Percentiles rank a stretch among this genome's conserved stretches.
Conservation (phyloP, 371 early-diverging fungal species). For the Funneliformis caledonium region DNA sequence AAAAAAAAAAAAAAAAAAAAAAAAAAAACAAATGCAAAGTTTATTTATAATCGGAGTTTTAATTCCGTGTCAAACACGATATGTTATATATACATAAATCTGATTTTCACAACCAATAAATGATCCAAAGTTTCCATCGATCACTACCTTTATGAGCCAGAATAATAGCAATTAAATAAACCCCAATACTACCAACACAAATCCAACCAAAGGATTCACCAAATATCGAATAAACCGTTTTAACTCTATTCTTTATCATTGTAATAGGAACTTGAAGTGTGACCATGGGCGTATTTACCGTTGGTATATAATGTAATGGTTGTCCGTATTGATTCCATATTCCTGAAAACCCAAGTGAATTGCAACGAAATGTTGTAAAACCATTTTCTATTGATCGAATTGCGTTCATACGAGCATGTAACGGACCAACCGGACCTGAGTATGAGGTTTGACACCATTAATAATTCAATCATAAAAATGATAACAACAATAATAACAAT, state of each 20-base stretch:
- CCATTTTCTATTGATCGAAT: conserved; percentile 62
- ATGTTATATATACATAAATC: no score
- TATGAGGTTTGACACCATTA: not conserved
- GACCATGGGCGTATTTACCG: conserved; percentile 43
- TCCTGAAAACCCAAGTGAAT: conserved; percentile 57
- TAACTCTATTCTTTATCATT: conserved; percentile 47
- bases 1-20: no score
- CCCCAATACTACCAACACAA: conserved; percentile 37
- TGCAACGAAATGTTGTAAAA: conserved; percentile 57
- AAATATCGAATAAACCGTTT: conserved; percentile 52
- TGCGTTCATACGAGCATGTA: conserved; percentile 53
- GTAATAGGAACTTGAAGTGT: conserved; percentile 52
- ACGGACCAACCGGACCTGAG: conserved; percentile 43
- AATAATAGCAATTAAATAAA: not conserved
- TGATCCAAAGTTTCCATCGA: not conserved
- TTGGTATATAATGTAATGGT: conserved; percentile 52
- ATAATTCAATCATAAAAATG: not conserved
- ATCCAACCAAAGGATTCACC: conserved; percentile 55
- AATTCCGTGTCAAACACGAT: no score
- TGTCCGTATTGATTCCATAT: conserved; percentile 55
- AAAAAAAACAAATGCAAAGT: no score
- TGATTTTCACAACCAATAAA: not conserved
- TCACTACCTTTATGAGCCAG: not conserved
- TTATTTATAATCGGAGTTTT: no score
- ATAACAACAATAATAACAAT: not conserved